Percentiles rank a stretch among this genome's conserved stretches.
Evolutionary conservation across 2,329 filamentous ascomycete species (phyloP).

Genomic region (Tolypocladium paradoxum): DNA sequence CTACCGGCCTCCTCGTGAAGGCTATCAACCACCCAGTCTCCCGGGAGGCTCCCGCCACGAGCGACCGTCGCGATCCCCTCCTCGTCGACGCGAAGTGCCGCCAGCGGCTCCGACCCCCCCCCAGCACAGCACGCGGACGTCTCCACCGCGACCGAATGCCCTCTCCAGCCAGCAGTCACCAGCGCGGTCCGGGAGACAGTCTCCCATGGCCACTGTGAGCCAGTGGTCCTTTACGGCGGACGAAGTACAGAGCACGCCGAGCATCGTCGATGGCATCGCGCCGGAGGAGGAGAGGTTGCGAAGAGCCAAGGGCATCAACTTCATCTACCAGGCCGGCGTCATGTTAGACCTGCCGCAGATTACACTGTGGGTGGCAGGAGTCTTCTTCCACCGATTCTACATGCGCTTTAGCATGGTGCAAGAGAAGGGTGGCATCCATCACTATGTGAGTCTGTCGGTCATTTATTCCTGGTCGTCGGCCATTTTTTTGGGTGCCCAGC

Average conservation of each 20-base stretch:
- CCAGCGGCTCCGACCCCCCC: conserved; percentile 53
- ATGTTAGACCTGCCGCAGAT: conserved; percentile 86
- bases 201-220: conserved; percentile 26
- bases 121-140: conserved; percentile 41
- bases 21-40: conserved; percentile 43
- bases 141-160: conserved; percentile 39
- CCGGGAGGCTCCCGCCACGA: conserved; percentile 27
- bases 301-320: conserved; percentile 87
- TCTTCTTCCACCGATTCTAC: conserved; percentile 93
- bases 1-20: conserved; percentile 46
- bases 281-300: conserved; percentile 68
- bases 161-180: conserved; percentile 33
- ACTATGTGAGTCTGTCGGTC: conserved; percentile 58
- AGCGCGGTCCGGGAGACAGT: conserved; percentile 25
- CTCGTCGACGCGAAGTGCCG: conserved; percentile 43
- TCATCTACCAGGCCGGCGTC: conserved; percentile 89
- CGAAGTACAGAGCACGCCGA: conserved; percentile 74
- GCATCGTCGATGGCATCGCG: conserved; percentile 70
- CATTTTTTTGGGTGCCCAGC: background rate
- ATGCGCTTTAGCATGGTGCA: conserved; percentile 80
- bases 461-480: background rate
- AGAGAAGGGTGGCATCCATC: conserved; percentile 69
- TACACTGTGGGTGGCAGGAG: conserved; percentile 81
- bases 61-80: conserved; percentile 38
- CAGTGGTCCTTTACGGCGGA: conserved; percentile 89